phyloP scores from a whole-genome alignment of 768 basidiomycete species.

The Piloderma croceum region DNA sequence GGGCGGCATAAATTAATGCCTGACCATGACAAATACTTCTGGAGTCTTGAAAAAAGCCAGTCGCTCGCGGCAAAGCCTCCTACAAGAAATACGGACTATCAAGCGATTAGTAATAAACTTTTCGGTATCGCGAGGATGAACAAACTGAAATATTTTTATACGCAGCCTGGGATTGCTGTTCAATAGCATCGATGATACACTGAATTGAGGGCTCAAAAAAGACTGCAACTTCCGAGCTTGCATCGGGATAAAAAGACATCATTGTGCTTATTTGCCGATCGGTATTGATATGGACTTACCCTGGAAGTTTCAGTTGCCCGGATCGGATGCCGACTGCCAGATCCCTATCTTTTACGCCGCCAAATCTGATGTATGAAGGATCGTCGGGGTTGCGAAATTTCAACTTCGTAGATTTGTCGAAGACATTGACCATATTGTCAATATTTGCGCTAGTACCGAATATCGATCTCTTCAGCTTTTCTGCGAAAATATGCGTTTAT shows the following conservation, averaged over 20 bases:
- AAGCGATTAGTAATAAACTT: too few relatives aligned
- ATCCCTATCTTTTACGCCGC: constrained; percentile 38
- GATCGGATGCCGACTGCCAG: constrained; percentile 33
- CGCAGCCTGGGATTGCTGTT: constrained; percentile 18
- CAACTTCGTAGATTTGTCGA: constrained; percentile 45
- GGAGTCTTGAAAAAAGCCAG: constrained; percentile 34
- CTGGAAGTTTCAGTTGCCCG: constrained; percentile 41
- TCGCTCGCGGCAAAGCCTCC: constrained; percentile 42
- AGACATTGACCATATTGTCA: constrained; percentile 34
- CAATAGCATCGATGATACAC: constrained; percentile 19
- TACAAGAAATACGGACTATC: constrained; percentile 36
- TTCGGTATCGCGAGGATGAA: too few relatives aligned
- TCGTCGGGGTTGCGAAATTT: constrained; percentile 35
- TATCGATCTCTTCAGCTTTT: too few relatives aligned
- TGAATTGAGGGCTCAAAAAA: constrained; percentile 24
- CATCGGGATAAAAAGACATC: neutral
- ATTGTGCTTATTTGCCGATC: too few relatives aligned
- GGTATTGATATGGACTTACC: constrained; percentile 23
- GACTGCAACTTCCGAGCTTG: constrained; percentile 23
- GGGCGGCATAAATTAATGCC: constrained; percentile 43
- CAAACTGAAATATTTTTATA: constrained; percentile 22
- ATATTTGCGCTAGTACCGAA: too few relatives aligned
- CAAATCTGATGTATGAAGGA: constrained; percentile 44
- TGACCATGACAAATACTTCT: constrained; percentile 27
- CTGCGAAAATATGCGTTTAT: too few relatives aligned